These are phyloP conservation scores for Quercus gilva DNA, from an alignment of 306 rosid genomes.

Conservation along the genomic window DNA sequence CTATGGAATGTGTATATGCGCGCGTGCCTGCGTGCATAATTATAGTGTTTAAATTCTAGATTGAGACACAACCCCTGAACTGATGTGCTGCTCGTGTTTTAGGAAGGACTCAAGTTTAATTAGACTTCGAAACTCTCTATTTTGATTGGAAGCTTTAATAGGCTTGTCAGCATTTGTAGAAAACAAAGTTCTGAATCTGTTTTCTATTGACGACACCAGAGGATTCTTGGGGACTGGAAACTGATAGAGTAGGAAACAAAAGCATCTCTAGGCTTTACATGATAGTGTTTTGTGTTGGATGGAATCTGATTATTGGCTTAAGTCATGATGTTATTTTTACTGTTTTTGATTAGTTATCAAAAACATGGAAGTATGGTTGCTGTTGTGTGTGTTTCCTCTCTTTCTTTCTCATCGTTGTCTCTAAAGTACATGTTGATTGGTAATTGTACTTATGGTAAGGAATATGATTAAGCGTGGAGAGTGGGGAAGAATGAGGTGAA, in stretches of 20 bases:
- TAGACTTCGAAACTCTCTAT: background rate
- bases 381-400: too few species aligned
- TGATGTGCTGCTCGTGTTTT: background rate
- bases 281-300: too few species aligned
- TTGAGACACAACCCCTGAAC: background rate
- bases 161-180: background rate
- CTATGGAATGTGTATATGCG: background rate
- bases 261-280: background rate
- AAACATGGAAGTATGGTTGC: too few species aligned
- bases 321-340: too few species aligned
- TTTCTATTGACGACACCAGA: background rate
- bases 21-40: accelerated
- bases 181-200: background rate
- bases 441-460: too few species aligned
- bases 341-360: too few species aligned
- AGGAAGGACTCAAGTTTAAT: background rate
- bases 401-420: too few species aligned
- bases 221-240: background rate
- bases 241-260: too few species aligned
- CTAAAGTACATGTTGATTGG: too few species aligned
- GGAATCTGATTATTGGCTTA: too few species aligned
- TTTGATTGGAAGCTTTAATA: background rate
- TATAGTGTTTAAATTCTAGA: background rate
- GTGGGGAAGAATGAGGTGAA: too few species aligned
- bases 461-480: too few species aligned